These are phyloP conservation scores for Globisporangium takayamanum DNA, from an alignment of 352 stramenopile genomes.

Conservation along the genomic window DNA sequence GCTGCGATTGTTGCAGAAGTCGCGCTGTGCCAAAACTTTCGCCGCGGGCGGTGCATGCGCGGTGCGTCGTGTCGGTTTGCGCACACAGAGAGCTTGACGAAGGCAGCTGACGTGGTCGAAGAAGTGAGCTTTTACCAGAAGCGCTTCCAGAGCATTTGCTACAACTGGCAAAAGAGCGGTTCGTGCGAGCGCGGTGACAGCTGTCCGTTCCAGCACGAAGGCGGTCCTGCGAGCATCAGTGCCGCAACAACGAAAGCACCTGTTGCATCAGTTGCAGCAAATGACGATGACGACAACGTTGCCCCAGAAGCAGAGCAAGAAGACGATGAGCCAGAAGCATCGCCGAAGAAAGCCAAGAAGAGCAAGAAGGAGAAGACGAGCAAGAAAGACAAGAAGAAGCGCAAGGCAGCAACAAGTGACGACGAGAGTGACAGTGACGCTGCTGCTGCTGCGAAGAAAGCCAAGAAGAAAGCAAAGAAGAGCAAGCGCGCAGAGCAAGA, in stretches of 20 bases:
- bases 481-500: neutral
- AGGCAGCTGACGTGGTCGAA: slow-evolving; percentile 26
- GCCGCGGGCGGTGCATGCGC: slow-evolving; percentile 31
- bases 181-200: slow-evolving; percentile 33
- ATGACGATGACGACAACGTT: slow-evolving; percentile 16
- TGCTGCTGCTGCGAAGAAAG: neutral
- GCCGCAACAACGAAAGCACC: neutral
- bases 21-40: slow-evolving; percentile 48
- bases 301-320: neutral
- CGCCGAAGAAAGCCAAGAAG: slow-evolving; percentile 9
- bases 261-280: slow-evolving; percentile 1
- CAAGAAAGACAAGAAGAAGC: slow-evolving; percentile 12
- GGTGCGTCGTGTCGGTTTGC: slow-evolving; percentile 52
- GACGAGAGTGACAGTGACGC: neutral
- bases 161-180: slow-evolving; percentile 49
- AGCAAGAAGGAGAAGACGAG: slow-evolving; percentile 27
- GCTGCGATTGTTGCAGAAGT: slow-evolving; percentile 37
- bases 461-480: neutral
- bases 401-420: neutral
- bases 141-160: slow-evolving; percentile 55
- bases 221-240: neutral
- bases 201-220: slow-evolving; percentile 49
- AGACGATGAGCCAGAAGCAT: neutral
- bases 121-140: slow-evolving; percentile 60
- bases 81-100: slow-evolving; percentile 22